Evolutionary conservation across 1,284 basidiomycete species (phyloP), one percentile per base, ranked within the genome.

Genomic region (Agroathelia rolfsii): DNA sequence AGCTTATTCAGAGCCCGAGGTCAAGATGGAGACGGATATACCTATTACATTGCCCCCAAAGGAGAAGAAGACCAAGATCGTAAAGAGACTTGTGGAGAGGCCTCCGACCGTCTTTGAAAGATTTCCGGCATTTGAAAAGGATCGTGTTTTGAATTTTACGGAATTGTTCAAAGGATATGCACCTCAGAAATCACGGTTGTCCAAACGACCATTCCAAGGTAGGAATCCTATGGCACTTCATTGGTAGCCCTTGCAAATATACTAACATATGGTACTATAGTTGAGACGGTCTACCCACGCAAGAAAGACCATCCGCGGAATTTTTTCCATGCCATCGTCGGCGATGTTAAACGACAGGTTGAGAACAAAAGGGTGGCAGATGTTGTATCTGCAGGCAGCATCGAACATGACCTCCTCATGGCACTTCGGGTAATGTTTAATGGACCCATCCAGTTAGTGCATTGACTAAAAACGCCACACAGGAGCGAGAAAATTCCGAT

Each of bases 161-260:
- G 88, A 96, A 52, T 61, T 98, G 32, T 92, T 97, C 58, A 88
- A 84, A 49, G 84, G 82, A 2, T 72, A 76, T 37, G 77, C 77
- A 3, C 69, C 71, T n/a, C 77, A 73, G 43, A 85, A 78, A 60
- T 76, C 74, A 22, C 72, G 78, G 20, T 56, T 79, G 25, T 63
- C 66, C 37, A 79, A 73, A 52, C 64, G 73, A 35, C 69, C 67
- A 29, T 78, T 87, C 51, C 64, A 73, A 51, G 62, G 81, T 81
- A 39, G n/a, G n/a, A 44, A 73, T 51, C 27, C 40, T 28, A n/a
- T n/a, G n/a, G n/a, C n/a, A n/a, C n/a, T n/a, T n/a, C 16, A 24
- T 22, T 30, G 16, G 18, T 19, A 32, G 29, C 24, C n/a, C 18
- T 34, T 31, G n/a, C n/a, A n/a, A n/a, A n/a, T n/a, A 24, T n/a